Evolutionary conservation across 768 basidiomycete genomes (phyloP).

Genomic region (Serendipita vermifera): DNA sequence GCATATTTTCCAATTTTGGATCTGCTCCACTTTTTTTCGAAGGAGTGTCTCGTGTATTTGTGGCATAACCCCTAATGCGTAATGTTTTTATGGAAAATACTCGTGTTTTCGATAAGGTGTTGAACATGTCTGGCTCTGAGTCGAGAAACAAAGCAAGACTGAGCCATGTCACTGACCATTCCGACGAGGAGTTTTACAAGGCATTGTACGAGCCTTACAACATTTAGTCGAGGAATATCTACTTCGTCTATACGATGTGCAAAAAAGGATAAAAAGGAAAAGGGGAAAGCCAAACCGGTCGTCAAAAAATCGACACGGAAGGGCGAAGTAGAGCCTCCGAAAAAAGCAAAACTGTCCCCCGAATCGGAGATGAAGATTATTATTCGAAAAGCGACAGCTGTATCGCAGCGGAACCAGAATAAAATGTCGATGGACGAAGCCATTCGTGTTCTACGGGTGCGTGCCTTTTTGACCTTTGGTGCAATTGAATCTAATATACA

Average conservation of each 20-base stretch:
- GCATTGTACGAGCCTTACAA: too few relatives aligned
- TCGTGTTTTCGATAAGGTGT: too few relatives aligned
- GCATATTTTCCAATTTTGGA: constrained; percentile 58
- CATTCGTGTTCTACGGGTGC: constrained; percentile 21
- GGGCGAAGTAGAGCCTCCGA: constrained; percentile 8
- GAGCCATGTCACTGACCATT: not conserved
- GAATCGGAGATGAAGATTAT: not conserved
- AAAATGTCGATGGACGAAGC: constrained; percentile 9
- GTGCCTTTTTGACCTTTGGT: constrained; percentile 10
- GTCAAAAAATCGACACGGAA: constrained; percentile 14
- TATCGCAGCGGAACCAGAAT: constrained; percentile 7
- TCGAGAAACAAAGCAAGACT: not conserved
- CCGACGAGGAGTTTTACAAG: too few relatives aligned
- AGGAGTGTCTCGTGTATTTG: too few relatives aligned
- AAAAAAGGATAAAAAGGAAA: constrained; percentile 17
- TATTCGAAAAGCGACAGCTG: not conserved
- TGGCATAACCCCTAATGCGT: too few relatives aligned
- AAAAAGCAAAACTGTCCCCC: constrained; percentile 8
- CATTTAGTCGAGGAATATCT: not conserved
- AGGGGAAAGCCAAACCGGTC: constrained; percentile 15
- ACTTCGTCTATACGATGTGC: not conserved
- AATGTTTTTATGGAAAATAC: too few relatives aligned
- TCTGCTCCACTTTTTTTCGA: constrained; percentile 28
- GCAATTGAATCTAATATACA: not conserved
- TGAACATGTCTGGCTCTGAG: too few relatives aligned